These are phyloP conservation scores for Theobroma grandiflorum DNA, from an alignment of 441 rosid genomes.

Conservation along the genomic window DNA sequence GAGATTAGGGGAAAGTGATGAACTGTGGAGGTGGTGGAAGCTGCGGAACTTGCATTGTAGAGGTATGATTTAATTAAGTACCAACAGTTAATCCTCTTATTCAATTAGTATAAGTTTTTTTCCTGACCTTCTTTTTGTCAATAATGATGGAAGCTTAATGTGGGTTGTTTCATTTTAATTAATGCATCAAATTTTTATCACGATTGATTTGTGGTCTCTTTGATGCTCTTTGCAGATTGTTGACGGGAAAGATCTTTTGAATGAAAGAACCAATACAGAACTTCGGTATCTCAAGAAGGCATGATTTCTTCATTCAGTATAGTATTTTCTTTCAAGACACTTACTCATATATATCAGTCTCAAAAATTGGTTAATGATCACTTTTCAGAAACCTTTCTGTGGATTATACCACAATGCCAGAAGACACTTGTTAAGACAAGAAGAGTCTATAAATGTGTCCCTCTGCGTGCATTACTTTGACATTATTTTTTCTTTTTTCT, in stretches of 20 bases:
- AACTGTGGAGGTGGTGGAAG: constrained; percentile 95
- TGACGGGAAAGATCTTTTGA: constrained; percentile 80
- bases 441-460: background rate
- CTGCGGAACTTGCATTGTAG: constrained; percentile 95
- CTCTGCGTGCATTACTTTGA: background rate
- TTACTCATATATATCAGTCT: background rate
- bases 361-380: background rate
- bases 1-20: constrained; percentile 79
- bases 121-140: background rate
- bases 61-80: constrained; percentile 50
- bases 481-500: background rate
- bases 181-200: background rate
- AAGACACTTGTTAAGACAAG: background rate
- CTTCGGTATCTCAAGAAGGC: constrained; percentile 73
- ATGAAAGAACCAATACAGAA: constrained; percentile 78
- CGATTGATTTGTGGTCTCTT: background rate
- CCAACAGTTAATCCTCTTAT: background rate
- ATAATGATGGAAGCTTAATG: background rate
- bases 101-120: background rate
- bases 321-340: background rate
- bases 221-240: constrained; percentile 56
- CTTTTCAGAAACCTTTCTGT: background rate
- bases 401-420: background rate
- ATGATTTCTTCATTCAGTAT: constrained; percentile 25
- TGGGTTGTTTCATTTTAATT: background rate